Evolutionary conservation across 2,329 filamentous ascomycete genomes (phyloP).

Genomic region (Aspergillus ochraceoroseus): DNA sequence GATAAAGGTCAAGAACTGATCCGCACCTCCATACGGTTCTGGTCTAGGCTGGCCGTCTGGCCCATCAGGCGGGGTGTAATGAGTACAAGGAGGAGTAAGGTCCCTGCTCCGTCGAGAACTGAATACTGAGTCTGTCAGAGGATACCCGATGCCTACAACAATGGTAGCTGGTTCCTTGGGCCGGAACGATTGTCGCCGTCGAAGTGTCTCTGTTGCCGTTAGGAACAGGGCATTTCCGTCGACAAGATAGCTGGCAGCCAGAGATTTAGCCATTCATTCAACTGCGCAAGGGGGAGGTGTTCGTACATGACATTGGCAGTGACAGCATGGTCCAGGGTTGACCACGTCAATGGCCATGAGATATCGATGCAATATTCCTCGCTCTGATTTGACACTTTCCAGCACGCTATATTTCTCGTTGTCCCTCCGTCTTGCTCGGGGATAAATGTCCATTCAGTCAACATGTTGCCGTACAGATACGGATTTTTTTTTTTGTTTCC

Average conservation of each 20-base stretch:
- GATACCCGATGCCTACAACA: conserved; percentile 28
- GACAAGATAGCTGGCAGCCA: conserved; percentile 24
- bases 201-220: conserved; percentile 24
- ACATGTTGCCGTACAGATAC: neutral
- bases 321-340: conserved; percentile 4
- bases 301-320: conserved; percentile 21
- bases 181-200: conserved; percentile 17
- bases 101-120: conserved; percentile 20
- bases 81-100: conserved; percentile 21
- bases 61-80: conserved; percentile 21
- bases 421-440: neutral
- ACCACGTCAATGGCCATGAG: conserved; percentile 27
- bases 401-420: conserved; percentile 16
- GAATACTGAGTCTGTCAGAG: conserved; percentile 19
- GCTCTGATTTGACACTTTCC: conserved; percentile 11
- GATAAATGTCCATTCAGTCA: conserved; percentile 15
- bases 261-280: neutral
- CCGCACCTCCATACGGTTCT: conserved; percentile 41
- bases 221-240: conserved; percentile 31
- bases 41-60: conserved; percentile 23
- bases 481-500: too few species aligned
- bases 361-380: conserved; percentile 23
- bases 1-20: conserved; percentile 46
- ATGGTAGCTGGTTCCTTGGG: conserved; percentile 19
- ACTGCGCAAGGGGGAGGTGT: neutral